Evolutionary conservation across 371 early-diverging fungal genomes (phyloP), one percentile per base, ranked within the genome.

Genomic region (Actinomucor elegans): DNA sequence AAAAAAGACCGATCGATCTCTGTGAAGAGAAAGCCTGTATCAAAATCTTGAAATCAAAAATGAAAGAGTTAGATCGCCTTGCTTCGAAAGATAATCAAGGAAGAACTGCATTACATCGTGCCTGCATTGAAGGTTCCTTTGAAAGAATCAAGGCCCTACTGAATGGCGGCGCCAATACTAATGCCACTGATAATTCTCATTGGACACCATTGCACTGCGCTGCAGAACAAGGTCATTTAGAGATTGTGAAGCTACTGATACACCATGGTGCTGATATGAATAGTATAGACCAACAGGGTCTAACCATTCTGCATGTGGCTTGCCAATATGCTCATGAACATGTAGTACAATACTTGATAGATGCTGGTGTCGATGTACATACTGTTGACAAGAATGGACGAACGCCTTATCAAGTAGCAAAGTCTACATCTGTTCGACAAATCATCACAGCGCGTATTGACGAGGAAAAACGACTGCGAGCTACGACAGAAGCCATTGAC

Each of bases 151-250:
- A 56, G 0, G 23, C 21, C 4, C 45, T 73, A 26, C 43, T 55
- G 44, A 83, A 60, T 40, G 77, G 81, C 47, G 96, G 96, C 18
- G 89, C 90, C 0, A 85, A 91, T 44, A 79, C 92, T 17, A 86
- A 89, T 57, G 78, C 72, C 21, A 67, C 66, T 4, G 93, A 93
- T 59, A 65, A 84, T 58, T 75, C 76, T 4, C 27, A 40, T 0
- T 88, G 86, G 83, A 89, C 93, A 4, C 90, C 95, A 6, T 55
- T 94, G 20, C 96, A 94, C 34, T 91, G 87, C 54, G 94, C 95
- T 4, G 80, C 87, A 23, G 69, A 80, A 11, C 70, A 82, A 31
- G 92, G 92, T 0, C 83, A 86, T 52, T 60, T 74, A 7, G 70
- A 73, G 7, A 71, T 89, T 23, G 87, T 85, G 4, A 72, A 80